phyloP scores from a whole-genome alignment of 352 stramenopile genomes.

The Phytophthora aleatoria region DNA sequence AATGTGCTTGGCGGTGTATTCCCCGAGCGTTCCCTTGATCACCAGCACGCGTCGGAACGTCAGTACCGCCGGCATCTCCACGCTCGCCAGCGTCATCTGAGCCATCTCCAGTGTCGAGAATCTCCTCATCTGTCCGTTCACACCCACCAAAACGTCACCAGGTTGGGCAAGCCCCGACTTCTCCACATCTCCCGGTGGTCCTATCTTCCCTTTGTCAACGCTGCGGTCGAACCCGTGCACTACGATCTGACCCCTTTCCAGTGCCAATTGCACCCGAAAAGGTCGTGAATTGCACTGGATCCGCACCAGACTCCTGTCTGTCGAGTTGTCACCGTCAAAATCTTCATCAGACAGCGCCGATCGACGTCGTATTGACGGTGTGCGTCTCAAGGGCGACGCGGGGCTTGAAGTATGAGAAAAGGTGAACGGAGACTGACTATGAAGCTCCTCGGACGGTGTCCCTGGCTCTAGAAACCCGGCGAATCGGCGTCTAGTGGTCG shows the following conservation, averaged over 20 bases:
- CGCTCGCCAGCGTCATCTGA: slow-evolving; percentile 36
- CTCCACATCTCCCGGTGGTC: slow-evolving; percentile 44
- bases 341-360: slow-evolving; percentile 34
- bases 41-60: slow-evolving; percentile 58
- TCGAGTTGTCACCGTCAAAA: slow-evolving; percentile 4
- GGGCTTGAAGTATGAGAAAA: slow-evolving; percentile 19
- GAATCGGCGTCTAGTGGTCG: slow-evolving; percentile 50
- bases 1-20: slow-evolving; percentile 66
- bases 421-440: slow-evolving; percentile 17
- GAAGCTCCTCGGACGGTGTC: slow-evolving; percentile 5
- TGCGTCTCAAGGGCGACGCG: slow-evolving; percentile 12
- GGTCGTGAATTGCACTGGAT: slow-evolving; percentile 53
- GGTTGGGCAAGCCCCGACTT: slow-evolving; percentile 43
- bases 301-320: slow-evolving; percentile 44
- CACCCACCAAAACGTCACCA: slow-evolving; percentile 65
- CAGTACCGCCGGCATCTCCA: slow-evolving; percentile 51
- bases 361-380: slow-evolving; percentile 26
- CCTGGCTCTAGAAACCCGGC: slow-evolving; percentile 48
- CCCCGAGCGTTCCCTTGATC: slow-evolving; percentile 52
- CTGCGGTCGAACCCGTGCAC: slow-evolving; percentile 50
- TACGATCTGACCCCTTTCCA: slow-evolving; percentile 49
- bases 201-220: slow-evolving; percentile 28
- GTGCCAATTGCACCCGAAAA: slow-evolving; percentile 54
- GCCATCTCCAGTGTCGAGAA: slow-evolving; percentile 56
- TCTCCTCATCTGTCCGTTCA: slow-evolving; percentile 54